Conservation (phyloP, 257 asterid genomes). For the Nyctanthes arbortristis region DNA sequence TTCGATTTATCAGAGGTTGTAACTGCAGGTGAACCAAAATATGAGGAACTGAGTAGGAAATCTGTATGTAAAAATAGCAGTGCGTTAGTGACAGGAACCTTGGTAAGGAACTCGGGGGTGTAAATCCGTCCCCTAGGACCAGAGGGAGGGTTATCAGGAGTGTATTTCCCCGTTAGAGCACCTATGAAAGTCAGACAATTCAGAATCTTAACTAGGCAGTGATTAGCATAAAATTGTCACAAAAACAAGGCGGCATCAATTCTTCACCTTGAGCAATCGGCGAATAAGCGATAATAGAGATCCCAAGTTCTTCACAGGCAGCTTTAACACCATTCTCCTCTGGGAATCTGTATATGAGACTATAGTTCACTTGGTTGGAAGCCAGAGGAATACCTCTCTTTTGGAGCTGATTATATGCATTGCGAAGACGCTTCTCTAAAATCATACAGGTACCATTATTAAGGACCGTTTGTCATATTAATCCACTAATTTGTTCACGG, state of each 20-base stretch:
- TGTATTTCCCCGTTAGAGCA: conserved; percentile 88
- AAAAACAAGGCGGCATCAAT: not conserved
- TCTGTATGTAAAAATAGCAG: not conserved
- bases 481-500: not conserved
- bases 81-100: conserved; percentile 38
- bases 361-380: conserved; percentile 95
- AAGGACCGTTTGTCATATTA: not conserved
- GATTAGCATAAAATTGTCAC: not conserved
- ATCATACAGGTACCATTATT: conserved; percentile 10
- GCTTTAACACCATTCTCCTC: conserved; percentile 93
- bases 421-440: conserved; percentile 83
- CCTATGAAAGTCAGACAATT: conserved; percentile 47
- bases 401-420: conserved; percentile 68
- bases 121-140: conserved; percentile 91
- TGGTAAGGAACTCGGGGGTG: conserved; percentile 69
- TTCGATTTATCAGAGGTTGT: conserved; percentile 70
- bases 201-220: not conserved
- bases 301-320: conserved; percentile 86
- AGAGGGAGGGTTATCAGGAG: conserved; percentile 72
- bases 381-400: conserved; percentile 91
- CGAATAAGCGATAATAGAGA: conserved; percentile 80
- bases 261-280: conserved; percentile 92
- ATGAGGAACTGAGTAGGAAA: conserved; percentile 15
- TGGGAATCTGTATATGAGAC: conserved; percentile 78
- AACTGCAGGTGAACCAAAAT: conserved; percentile 51